Base-by-base conservation (phyloP, 345 rosid genomes). In the Linum lewisii region DNA sequence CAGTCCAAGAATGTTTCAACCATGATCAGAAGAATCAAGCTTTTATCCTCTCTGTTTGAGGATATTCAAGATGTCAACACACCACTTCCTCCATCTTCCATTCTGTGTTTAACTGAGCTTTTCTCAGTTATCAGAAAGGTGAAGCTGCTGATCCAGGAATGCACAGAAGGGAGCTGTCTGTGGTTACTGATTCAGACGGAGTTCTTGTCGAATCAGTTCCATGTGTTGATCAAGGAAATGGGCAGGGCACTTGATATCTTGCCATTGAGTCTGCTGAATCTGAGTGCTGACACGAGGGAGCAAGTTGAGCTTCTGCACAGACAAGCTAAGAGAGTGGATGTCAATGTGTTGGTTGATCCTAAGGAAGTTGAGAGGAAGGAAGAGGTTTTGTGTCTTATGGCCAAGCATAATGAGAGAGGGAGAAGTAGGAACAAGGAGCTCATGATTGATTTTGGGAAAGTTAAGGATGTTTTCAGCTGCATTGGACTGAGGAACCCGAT, bases 221-320 rank as follows among this genome's bases (percentile, higher is more conserved):
- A 72, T 56, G 77, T 66, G 15, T 57, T 79, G 5, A 84, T 70
- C 65, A 85, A 75, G 76, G 88, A 85, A 54, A 82, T 82, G 81
- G 86, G 84, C 1, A 69, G 74, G 24, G 86, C 86, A 16, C 79
- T 85, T 2, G 92, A 85, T 63, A 82, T 85, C 61, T 61, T 85
- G 5, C 88, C 92, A 26, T 57, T 81, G 54, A 85, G 82, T 63
- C 59, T 82, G 80, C 83, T 82, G 36, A 63, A 51, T 50, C 54
- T 81, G 25, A 73, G 62, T 0, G n/a, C 69, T 0, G 92, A 85
- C 51, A 73, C 69, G n/a, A 79, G 67, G 59, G 92, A 85, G 68
- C 92, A 82, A 62, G 78, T 85, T 59, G 88, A 81, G 70, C 82
- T 82, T 51, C 83, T 81, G 36, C 84, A 76, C 76, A 76, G 52